Base-by-base conservation (phyloP, 345 rosid genomes). In the Limnanthes douglasii region DNA sequence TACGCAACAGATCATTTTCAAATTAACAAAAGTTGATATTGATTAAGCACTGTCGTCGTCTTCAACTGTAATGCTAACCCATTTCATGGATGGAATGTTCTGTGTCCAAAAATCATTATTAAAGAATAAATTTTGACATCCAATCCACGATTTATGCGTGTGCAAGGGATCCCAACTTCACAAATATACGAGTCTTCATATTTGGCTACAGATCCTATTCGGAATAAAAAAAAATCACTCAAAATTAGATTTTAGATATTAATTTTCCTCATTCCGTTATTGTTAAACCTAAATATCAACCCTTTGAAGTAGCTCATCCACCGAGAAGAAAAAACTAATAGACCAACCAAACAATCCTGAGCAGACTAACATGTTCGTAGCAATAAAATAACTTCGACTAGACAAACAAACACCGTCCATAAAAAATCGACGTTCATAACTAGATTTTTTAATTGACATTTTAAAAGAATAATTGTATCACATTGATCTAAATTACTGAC, bases 221-320 rank as follows among this genome's bases (percentile, higher is more conserved):
- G 59, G 46, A 74, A 44, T 69, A 83, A 76, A 34, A 78, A 59
- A n/a, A n/a, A 52, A 40, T 31, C n/a, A 17, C 31, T 34, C n/a
- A n/a, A n/a, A n/a, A n/a, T n/a, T n/a, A n/a, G n/a, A n/a, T 83
- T 68, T 64, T 83, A 61, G 92, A 88, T 62, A 88, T 88, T 42
- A 88, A 83, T 56, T 88, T 83, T 62, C 93, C 93, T 15, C 77
- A 68, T 5, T 66, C 66, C 48, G 46, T 19, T 7, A 50, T 31
- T 21, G 39, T 29, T 45, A 55, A 56, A 25, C 57, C 28, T 30
- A 54, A 70, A 12, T 8, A 26, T 2, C 8, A 12, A 6, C 3
- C 30, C 11, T 2, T 26, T 12, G 8, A n/a, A 3, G 35, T 11
- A 11, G 8, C 34, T 21, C 41, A 22, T 37, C 37, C 45, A 17